Base-by-base conservation (phyloP, 371 early-diverging fungal genomes). In the Mucor piriformis region DNA sequence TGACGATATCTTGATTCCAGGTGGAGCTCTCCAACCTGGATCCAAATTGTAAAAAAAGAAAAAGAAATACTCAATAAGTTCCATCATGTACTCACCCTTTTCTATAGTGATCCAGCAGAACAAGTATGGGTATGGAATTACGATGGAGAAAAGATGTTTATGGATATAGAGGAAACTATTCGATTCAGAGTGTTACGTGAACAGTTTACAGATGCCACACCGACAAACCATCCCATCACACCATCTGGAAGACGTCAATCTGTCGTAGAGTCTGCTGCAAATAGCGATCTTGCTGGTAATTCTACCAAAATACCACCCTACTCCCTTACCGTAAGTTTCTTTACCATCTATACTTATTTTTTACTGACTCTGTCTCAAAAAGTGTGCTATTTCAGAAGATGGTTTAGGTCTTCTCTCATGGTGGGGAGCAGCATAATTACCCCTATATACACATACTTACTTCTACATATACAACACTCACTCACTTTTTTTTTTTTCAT, bases 61-160 rank as follows among this genome's bases (percentile, higher is more conserved):
- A 16, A 59, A 20, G 21, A 38, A 23, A 11, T 23, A 21, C 20
- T 20, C 20, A 21, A 5, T 6, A 44, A 3, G 10, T 23, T 6
- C 20, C 20, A 44, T n/a, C 23, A 7, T 21, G 2, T 50, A 34
- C n/a, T 32, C n/a, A 34, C 35, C 12, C n/a, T 10, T 50, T 21
- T 12, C 16, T 40, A 15, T 7, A 85, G 80, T 73, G 88, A 91
- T 67, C 74, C 82, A 25, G 81, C 78, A 4, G 90, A 92, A 59
- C 87, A 87, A 55, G 85, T 89, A n/a, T 96, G 94, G 95, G 86
- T 92, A 6, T 96, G 94, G 93, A 81, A 83, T 56, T 92, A 85
- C 61, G 90, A 93, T 21, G 95, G 88, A 21, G 84, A 88, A 42
- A 90, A 92, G 48, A 71, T 95, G 78, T 92, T 69, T 54, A 86